A percentile compares a stretch with the other conserved stretches of the same genome.
Conservation (phyloP, 179 eudicot genomes). For the Corrigiola litoralis region DNA sequence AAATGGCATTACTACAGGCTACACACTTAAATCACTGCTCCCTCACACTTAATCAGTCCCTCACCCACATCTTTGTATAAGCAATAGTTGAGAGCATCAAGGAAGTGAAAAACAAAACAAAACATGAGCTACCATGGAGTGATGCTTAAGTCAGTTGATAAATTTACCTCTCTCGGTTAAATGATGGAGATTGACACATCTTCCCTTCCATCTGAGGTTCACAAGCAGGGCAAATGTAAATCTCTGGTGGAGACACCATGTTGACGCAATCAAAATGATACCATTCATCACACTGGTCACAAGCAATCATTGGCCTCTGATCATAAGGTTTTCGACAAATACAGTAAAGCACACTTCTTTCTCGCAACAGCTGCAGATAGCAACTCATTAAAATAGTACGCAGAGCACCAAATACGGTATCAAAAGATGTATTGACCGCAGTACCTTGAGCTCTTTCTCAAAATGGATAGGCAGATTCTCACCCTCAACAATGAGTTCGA, state of each 20-base stretch:
- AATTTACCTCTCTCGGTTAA: slow-evolving; percentile 47
- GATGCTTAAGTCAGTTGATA: background rate
- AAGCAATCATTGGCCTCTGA: slow-evolving; percentile 90
- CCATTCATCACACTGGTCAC: slow-evolving; percentile 98
- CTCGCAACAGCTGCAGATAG: slow-evolving; percentile 60
- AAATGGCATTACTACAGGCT: too few species aligned
- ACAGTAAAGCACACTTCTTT: slow-evolving; percentile 87
- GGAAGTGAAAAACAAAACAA: background rate
- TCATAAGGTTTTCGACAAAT: slow-evolving; percentile 92
- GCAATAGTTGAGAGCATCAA: too few species aligned
- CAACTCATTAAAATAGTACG: slow-evolving; percentile 1
- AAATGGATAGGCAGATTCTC: slow-evolving; percentile 61
- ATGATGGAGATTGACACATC: slow-evolving; percentile 24
- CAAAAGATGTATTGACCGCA: background rate
- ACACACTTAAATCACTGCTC: background rate
- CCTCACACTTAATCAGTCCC: too few species aligned
- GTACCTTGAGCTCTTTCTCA: slow-evolving; percentile 87
- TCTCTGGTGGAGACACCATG: slow-evolving; percentile 60
- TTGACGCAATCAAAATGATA: slow-evolving; percentile 94
- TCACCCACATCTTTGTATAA: too few species aligned
- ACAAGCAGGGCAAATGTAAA: slow-evolving; percentile 92
- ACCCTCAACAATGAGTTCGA: slow-evolving; percentile 75
- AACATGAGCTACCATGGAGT: background rate
- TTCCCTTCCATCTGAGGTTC: slow-evolving; percentile 38
- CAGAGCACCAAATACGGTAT: background rate